A percentile compares a stretch with the other conserved stretches of the same genome.
These are phyloP conservation scores for Hibiscus mutabilis DNA, from an alignment of 345 rosid species.

Conservation along the genomic window DNA sequence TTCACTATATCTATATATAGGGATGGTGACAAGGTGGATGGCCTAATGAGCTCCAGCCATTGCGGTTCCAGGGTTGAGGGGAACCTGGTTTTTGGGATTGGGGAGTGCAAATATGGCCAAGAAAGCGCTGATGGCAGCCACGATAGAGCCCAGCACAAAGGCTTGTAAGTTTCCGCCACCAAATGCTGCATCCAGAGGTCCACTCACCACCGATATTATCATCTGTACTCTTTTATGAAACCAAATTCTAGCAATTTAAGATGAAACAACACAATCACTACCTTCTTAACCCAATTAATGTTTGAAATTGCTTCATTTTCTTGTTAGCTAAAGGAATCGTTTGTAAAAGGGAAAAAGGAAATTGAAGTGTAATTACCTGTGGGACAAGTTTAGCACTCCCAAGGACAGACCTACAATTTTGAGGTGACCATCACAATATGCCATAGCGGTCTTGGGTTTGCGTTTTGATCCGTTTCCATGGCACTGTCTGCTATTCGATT, in stretches of 20 bases:
- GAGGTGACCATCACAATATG: conserved; percentile 28
- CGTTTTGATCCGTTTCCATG: background rate
- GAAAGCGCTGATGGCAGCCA: conserved; percentile 1
- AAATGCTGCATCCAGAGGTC: conserved; percentile 58
- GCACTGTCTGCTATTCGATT: no score
- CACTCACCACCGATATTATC: conserved; percentile 58
- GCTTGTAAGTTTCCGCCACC: conserved; percentile 62
- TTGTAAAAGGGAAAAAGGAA: background rate
- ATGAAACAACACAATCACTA: background rate
- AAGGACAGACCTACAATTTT: background rate
- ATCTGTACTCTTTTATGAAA: conserved; percentile 45
- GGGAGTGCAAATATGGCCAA: conserved; percentile 12
- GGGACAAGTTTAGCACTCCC: conserved; percentile 8
- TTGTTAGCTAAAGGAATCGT: background rate
- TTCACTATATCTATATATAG: background rate
- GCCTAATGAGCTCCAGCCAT: background rate
- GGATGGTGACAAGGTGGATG: background rate
- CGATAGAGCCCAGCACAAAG: conserved; percentile 9
- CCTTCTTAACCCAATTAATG: background rate
- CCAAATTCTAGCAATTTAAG: background rate
- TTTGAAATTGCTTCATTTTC: background rate
- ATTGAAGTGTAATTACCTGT: conserved; percentile 5
- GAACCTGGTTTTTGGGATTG: background rate
- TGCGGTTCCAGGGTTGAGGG: background rate
- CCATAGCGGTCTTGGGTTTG: conserved; percentile 15